Evolutionary conservation across 371 early-diverging fungal genomes (phyloP).

Genomic region (Chytridiales sp.): DNA sequence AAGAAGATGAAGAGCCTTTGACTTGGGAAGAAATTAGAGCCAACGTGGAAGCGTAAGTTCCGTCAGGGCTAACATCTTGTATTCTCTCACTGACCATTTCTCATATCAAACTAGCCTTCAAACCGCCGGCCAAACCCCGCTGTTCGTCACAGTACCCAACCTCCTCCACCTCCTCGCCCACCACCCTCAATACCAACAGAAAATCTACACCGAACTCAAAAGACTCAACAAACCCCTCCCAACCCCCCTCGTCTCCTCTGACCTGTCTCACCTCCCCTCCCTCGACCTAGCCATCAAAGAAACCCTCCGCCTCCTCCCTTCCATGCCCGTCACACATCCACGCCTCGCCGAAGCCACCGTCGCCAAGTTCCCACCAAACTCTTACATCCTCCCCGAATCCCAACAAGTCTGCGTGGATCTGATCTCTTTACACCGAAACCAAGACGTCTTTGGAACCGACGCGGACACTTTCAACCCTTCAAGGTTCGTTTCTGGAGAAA

Average conservation of each 20-base stretch:
- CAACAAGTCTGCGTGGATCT: constrained; percentile 24
- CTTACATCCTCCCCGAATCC: constrained; percentile 18
- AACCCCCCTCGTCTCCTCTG: constrained; percentile 7
- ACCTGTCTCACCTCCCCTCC: constrained; percentile 8
- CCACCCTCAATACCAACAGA: constrained; percentile 13
- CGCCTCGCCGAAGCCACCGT: constrained; percentile 6
- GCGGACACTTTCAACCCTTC: constrained; percentile 11
- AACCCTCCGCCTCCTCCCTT: constrained; percentile 19
- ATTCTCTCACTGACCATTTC: not conserved
- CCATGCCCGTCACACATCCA: constrained; percentile 17
- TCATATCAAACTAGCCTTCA: constrained; percentile 13
- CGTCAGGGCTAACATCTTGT: not conserved
- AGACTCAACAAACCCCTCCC: not conserved
- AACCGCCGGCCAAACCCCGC: constrained; percentile 17
- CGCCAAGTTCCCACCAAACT: constrained; percentile 7
- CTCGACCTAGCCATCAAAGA: constrained; percentile 14
- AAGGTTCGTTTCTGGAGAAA: constrained; percentile 9
- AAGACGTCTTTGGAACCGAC: constrained; percentile 12
- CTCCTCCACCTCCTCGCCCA: constrained; percentile 26
- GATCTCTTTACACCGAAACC: constrained; percentile 14
- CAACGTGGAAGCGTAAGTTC: constrained; percentile 22
- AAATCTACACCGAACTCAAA: constrained; percentile 11
- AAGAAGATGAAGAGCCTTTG: constrained; percentile 6
- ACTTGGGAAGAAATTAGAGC: constrained; percentile 15
- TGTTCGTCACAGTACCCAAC: constrained; percentile 19